A percentile compares a stretch with the other conserved stretches of the same genome.
phyloP scores from a whole-genome alignment of 495 filamentous ascomycete species.

The Margaritispora aquatica region DNA sequence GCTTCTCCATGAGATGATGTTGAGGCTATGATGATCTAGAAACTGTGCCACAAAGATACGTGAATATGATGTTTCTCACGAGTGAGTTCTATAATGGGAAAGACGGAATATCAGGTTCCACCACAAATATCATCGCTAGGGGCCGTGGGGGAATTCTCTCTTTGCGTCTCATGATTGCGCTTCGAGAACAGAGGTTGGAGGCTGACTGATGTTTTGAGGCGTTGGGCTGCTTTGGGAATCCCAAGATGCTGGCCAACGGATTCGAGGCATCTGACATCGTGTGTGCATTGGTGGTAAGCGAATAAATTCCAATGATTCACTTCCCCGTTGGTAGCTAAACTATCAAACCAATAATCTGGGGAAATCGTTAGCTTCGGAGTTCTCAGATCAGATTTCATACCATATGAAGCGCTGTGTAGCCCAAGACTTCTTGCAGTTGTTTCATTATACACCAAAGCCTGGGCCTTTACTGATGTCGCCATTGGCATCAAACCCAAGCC shows the following conservation, averaged over 20 bases:
- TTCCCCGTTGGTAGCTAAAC: background rate
- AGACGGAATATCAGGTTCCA: slow-evolving; percentile 2
- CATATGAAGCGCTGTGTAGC: too few species aligned
- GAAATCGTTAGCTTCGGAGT: background rate
- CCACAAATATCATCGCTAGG: background rate
- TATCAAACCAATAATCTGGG: slow-evolving; percentile 9
- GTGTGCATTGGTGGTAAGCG: slow-evolving; percentile 3
- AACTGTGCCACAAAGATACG: slow-evolving; percentile 8
- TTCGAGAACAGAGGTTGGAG: slow-evolving; percentile 7
- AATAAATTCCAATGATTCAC: slow-evolving; percentile 6
- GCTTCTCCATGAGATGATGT: background rate
- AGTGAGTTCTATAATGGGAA: background rate
- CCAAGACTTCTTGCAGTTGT: too few species aligned
- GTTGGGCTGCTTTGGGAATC: background rate
- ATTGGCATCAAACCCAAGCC: background rate
- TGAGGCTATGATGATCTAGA: background rate
- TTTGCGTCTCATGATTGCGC: slow-evolving; percentile 4
- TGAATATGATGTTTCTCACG: slow-evolving; percentile 7
- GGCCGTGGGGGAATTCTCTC: background rate
- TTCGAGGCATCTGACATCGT: slow-evolving; percentile 15
- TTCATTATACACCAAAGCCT: too few species aligned
- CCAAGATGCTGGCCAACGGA: slow-evolving; percentile 20
- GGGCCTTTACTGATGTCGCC: background rate
- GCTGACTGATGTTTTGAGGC: slow-evolving; percentile 3
- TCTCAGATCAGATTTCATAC: background rate